These are phyloP conservation scores for Hyaloperonospora arabidopsidis DNA, from an alignment of 352 stramenopile genomes.

Conservation along the genomic window DNA sequence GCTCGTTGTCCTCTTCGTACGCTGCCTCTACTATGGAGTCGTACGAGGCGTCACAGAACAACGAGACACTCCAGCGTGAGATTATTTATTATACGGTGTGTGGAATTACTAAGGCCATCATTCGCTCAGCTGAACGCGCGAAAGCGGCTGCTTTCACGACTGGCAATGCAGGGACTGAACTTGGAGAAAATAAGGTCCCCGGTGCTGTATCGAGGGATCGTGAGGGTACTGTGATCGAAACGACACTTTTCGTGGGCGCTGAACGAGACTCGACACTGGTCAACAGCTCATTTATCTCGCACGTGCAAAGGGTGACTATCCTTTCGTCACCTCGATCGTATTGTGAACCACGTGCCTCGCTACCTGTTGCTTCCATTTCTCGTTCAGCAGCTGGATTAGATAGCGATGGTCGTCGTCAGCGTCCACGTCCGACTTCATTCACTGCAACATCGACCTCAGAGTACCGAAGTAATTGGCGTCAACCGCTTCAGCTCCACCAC, in stretches of 20 bases:
- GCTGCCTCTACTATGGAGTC: constrained; percentile 23
- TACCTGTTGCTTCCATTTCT: neutral
- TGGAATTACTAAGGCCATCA: constrained; percentile 69
- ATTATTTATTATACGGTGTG: constrained; percentile 82
- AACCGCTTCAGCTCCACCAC: constrained; percentile 15
- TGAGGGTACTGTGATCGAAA: constrained; percentile 19
- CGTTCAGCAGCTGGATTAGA: constrained; percentile 15
- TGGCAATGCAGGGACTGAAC: constrained; percentile 1
- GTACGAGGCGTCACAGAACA: constrained; percentile 51
- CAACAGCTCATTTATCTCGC: constrained; percentile 40
- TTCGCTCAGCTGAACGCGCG: constrained; percentile 40
- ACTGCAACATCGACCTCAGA: constrained; percentile 11
- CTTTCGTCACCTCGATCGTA: constrained; percentile 44
- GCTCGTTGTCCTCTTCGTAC: constrained; percentile 27
- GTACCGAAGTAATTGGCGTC: constrained; percentile 9
- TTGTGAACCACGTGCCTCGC: constrained; percentile 25
- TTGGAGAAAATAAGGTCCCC: constrained; percentile 20
- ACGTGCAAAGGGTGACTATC: constrained; percentile 36
- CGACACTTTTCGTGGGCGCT: constrained; percentile 44
- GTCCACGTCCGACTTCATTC: constrained; percentile 22
- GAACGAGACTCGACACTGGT: constrained; percentile 41
- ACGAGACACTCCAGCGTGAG: constrained; percentile 68
- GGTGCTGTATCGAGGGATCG: constrained; percentile 18
- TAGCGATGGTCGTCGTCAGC: neutral
- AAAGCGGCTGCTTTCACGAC: constrained; percentile 18